Base-by-base conservation (phyloP, 768 basidiomycete genomes). In the Boletus bicolor region DNA sequence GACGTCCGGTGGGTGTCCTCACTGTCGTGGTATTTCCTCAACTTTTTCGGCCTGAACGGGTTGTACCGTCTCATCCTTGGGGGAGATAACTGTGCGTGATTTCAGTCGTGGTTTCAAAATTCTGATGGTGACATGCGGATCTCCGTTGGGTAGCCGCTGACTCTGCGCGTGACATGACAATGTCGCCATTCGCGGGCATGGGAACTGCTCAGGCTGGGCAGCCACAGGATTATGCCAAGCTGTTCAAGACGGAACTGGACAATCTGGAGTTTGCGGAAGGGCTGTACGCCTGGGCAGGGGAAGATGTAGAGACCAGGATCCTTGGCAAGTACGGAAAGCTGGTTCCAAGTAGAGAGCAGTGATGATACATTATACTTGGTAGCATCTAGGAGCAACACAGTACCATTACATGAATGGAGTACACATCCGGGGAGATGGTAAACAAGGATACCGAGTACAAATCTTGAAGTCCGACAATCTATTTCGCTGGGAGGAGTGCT, bases 1-100 rank as follows among this genome's bases (percentile, higher is more conserved):
- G 96, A 98, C 72, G 97, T 98, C 11, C 84, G 92, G 74, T 99
- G 97, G 95, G 97, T 98, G 34, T 99, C 97, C 21, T 97, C 97
- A 11, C 78, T 98, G 52, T 95, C 93, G 17, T 98, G 97, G 97
- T 99, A 98, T 75, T 98, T 99, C 75, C 84, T 98, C 65, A 98
- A 98, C 77, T 91, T 98, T 75, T 98, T 99, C 72, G 96, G 96
- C 51, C 75, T 99, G 58, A 98, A 98, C 67, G 95, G 94, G 17
- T 73, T 99, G 17, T 99, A 98, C 77, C 90, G 89, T 47, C 85
- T 98, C 57, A 83, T 98, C 56, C 85, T 99, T 56, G 95, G 94
- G 9, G 81, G 81, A 39, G 93, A 95, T 52, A 93, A 95, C 65
- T 82, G 96, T 95, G 60, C 65, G 86, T 75, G 41, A 47, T 37